Evolutionary conservation across 2,329 filamentous ascomycete species (phyloP).

Genomic region (Colletotrichum orbiculare): DNA sequence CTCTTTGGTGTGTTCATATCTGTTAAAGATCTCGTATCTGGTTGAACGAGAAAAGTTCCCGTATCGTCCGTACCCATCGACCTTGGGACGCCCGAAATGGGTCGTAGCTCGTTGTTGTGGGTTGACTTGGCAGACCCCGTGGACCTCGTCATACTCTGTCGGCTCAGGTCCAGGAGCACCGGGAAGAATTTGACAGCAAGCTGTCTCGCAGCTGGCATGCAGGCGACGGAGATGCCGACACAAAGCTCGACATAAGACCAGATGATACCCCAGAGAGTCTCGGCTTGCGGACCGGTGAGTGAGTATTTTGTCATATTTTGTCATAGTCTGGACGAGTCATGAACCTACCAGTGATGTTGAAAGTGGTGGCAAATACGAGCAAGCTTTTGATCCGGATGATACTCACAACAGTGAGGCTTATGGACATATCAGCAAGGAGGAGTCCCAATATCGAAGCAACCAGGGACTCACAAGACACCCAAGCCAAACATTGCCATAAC

Average conservation of each 20-base stretch:
- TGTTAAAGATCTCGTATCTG: too few relatives aligned
- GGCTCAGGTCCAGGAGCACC: too few relatives aligned
- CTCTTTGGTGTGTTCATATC: too few relatives aligned
- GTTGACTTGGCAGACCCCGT: too few relatives aligned
- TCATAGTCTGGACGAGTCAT: too few relatives aligned
- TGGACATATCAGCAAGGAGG: not conserved
- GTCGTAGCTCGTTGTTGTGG: too few relatives aligned
- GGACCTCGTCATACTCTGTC: too few relatives aligned
- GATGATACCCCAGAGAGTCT: conserved; percentile 43
- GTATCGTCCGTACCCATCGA: too few relatives aligned
- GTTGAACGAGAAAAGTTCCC: too few relatives aligned
- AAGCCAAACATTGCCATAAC: conserved; percentile 48
- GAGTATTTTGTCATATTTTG: not conserved
- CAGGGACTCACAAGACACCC: conserved; percentile 54
- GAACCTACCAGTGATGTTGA: conserved; percentile 13
- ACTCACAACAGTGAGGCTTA: conserved; percentile 24
- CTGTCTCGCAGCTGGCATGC: conserved; percentile 49
- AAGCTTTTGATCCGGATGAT: conserved; percentile 16
- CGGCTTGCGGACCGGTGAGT: conserved; percentile 37
- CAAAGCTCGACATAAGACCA: conserved; percentile 52
- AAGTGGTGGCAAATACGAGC: not conserved
- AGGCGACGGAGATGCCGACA: conserved; percentile 51
- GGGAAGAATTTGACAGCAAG: conserved; percentile 28
- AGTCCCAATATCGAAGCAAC: not conserved
- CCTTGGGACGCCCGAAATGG: too few relatives aligned